phyloP scores from a whole-genome alignment of 2,329 filamentous ascomycete genomes.

The Talaromyces islandicus region DNA sequence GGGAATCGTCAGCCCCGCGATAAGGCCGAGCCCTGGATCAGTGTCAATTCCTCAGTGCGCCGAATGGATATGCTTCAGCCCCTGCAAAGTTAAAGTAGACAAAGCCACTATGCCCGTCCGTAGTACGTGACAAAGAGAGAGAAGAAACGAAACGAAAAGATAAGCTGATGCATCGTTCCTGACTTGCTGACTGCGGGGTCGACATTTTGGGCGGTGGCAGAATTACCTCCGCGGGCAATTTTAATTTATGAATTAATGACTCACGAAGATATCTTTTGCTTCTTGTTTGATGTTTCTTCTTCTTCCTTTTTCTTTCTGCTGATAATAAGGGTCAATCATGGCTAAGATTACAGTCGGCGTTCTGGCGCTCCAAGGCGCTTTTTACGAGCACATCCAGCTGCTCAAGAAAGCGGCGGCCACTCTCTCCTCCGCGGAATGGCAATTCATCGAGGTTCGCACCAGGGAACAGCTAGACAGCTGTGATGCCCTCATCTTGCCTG shows the following conservation, averaged over 20 bases:
- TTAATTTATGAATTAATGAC: neutral
- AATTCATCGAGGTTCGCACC: constrained; percentile 75
- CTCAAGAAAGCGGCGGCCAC: constrained; percentile 61
- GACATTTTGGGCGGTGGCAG: constrained; percentile 5
- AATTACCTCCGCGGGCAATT: constrained; percentile 10
- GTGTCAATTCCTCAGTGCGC: neutral
- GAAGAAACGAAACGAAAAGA: neutral
- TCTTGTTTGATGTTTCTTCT: neutral
- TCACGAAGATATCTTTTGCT: neutral
- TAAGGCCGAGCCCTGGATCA: neutral
- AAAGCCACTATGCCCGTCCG: neutral
- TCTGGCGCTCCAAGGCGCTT: constrained; percentile 82
- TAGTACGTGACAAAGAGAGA: neutral
- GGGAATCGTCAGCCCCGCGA: neutral
- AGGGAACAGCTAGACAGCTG: constrained; percentile 63
- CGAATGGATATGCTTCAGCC: neutral
- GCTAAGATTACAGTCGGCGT: constrained; percentile 52
- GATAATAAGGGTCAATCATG: constrained; percentile 13
- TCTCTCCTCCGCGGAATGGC: constrained; percentile 43
- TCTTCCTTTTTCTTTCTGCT: neutral
- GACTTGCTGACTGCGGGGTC: neutral
- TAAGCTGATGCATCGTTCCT: neutral
- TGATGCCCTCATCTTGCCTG: constrained; percentile 81
- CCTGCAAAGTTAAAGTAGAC: neutral
- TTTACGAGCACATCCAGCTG: constrained; percentile 78